Conservation (phyloP, 202 grass and related monocot genomes). For the Eragrostis tef region DNA sequence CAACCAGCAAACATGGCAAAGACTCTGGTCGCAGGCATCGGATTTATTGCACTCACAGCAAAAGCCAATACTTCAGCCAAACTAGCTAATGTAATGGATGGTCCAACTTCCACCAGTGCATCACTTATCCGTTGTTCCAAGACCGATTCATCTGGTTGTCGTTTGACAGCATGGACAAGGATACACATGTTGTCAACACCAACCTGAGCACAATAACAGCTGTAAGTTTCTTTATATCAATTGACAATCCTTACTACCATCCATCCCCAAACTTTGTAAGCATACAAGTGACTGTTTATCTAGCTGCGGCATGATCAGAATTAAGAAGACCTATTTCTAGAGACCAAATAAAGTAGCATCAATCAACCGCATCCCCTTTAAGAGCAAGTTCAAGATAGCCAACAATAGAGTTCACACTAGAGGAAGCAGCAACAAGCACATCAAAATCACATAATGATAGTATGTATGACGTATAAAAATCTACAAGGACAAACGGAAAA, state of each 20-base stretch:
- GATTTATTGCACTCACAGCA: conserved; percentile 87
- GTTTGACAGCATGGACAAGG: conserved; percentile 92
- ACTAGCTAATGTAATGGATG: conserved; percentile 95
- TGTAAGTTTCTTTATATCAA: conserved; percentile 42
- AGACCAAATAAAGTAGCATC: conserved; percentile 31
- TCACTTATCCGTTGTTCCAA: conserved; percentile 79
- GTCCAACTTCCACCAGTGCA: conserved; percentile 92
- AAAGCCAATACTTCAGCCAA: too few species aligned
- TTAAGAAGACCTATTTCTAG: neutral
- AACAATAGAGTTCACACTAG: neutral
- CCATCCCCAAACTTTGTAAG: neutral
- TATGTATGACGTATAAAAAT: neutral
- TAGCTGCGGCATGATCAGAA: conserved; percentile 32
- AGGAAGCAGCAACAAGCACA: neutral
- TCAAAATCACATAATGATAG: neutral
- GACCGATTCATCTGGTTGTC: conserved; percentile 58
- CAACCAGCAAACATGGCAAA: conserved; percentile 99
- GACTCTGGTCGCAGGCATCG: conserved; percentile 89
- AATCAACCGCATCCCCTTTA: conserved; percentile 34
- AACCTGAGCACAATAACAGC: conserved; percentile 58
- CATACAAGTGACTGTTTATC: neutral
- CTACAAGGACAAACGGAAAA: neutral
- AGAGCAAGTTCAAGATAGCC: conserved; percentile 14
- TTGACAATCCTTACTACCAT: neutral
- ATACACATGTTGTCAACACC: conserved; percentile 99